A percentile compares a stretch with the other conserved stretches of the same genome.
These are phyloP conservation scores for Elymus sibiricus DNA, from an alignment of 176 grass and related monocot genomes.

Conservation along the genomic window DNA sequence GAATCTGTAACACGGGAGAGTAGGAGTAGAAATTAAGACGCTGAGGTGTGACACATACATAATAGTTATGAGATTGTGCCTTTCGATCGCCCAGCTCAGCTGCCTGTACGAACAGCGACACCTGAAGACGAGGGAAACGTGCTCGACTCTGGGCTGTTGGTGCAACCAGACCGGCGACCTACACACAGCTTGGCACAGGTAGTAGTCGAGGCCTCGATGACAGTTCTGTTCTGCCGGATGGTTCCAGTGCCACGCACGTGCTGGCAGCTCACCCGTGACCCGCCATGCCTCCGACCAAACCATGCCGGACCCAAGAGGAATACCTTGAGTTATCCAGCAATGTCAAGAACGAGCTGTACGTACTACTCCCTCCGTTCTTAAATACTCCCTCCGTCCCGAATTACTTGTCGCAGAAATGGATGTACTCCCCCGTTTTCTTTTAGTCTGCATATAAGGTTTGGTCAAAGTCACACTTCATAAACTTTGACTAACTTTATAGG, in stretches of 20 bases:
- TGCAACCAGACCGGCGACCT: background rate
- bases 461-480: too few relatives aligned
- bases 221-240: background rate
- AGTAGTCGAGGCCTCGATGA: background rate
- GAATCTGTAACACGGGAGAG: background rate
- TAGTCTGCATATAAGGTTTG: too few relatives aligned
- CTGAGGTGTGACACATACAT: background rate
- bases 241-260: slow-evolving; percentile 16
- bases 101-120: background rate
- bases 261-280: background rate
- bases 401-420: too few relatives aligned
- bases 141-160: background rate
- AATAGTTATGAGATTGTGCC: background rate
- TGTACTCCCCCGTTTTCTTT: too few relatives aligned
- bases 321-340: background rate
- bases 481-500: too few relatives aligned
- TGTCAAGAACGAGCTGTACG: background rate
- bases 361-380: too few relatives aligned
- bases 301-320: background rate
- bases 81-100: background rate
- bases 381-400: too few relatives aligned
- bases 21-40: background rate
- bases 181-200: slow-evolving; percentile 1
- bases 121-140: background rate
- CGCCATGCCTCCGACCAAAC: background rate